These are phyloP conservation scores for Beauveria australis DNA, from an alignment of 2,329 filamentous ascomycete species.

Conservation along the genomic window DNA sequence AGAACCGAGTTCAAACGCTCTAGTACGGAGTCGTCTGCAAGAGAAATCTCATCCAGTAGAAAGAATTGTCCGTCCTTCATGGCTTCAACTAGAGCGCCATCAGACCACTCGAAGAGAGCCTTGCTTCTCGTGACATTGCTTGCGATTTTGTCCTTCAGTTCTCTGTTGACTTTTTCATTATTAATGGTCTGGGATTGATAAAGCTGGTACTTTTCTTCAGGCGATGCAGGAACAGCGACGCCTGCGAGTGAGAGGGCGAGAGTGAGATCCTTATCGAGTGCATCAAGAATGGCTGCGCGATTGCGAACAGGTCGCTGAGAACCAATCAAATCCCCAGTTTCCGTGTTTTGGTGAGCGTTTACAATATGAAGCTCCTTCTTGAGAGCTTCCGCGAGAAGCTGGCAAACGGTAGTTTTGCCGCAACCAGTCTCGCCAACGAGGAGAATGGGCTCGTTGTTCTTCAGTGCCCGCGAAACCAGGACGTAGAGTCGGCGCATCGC, in stretches of 20 bases:
- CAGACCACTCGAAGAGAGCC: slow-evolving; percentile 91
- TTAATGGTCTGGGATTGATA: slow-evolving; percentile 43
- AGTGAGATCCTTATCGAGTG: slow-evolving; percentile 54
- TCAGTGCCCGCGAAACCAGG: slow-evolving; percentile 76
- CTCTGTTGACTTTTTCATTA: slow-evolving; percentile 38
- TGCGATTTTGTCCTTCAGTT: slow-evolving; percentile 38
- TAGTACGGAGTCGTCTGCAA: slow-evolving; percentile 94
- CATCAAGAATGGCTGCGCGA: slow-evolving; percentile 60
- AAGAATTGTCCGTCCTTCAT: slow-evolving; percentile 90
- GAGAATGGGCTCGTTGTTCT: slow-evolving; percentile 87
- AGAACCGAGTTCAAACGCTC: slow-evolving; percentile 95
- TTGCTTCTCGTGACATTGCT: slow-evolving; percentile 56
- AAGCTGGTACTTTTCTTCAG: slow-evolving; percentile 48
- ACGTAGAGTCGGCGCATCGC: slow-evolving; percentile 90
- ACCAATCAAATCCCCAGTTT: slow-evolving; percentile 94
- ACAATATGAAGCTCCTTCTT: slow-evolving; percentile 74
- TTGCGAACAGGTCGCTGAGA: slow-evolving; percentile 90
- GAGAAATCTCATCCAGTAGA: slow-evolving; percentile 91
- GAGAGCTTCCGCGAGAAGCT: slow-evolving; percentile 78
- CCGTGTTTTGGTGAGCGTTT: slow-evolving; percentile 96
- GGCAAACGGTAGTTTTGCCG: slow-evolving; percentile 94
- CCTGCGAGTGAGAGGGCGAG: slow-evolving; percentile 35
- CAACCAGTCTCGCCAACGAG: slow-evolving; percentile 95
- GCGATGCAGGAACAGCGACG: slow-evolving; percentile 29
- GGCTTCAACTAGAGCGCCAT: slow-evolving; percentile 85